Evolutionary conservation across 139 green algal species (phyloP), one percentile per base, ranked within the genome.

Genomic region (Microglena sp.): DNA sequence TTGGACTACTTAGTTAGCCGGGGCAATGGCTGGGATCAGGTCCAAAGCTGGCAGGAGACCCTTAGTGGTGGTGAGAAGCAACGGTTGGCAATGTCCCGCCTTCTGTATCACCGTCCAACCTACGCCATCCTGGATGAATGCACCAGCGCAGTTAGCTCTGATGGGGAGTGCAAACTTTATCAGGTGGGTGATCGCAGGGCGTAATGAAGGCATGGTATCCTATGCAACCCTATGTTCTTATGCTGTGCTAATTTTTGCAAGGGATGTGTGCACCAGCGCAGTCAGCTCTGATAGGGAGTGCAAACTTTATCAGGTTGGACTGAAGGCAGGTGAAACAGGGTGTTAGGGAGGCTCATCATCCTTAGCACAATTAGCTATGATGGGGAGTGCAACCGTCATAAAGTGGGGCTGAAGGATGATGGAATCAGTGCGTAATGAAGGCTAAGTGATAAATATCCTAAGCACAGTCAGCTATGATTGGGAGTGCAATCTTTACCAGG

Each of bases 111-210:
- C 76, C 55, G 60, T 26, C 87, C 88, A 4, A 50, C 68, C 29
- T 96, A 88, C 46, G 89, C 89, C 33, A 80, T 96, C 31, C 79
- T 96, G 69, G 90, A 96, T 55, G 90, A 96, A 78, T 92, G 85
- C 80, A 96, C 90, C 26, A 86, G 68, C 33, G 90, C 90, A 31
- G 88, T 96, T 27, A 64, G 55, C 18, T 62, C 60, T 4, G 69
- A 78, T 44, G 67, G 70, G 26, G 70, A 77, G 64, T 33, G 73
- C 40, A 62, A 60, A 61, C 69, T 81, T 45, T 81, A 81, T 56
- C 29, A 71, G 69, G 62, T 71, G 43, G 2, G 53, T 24, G 7
- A 22, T 59, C 5, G 28, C 5, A 46, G n/a, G n/a, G n/a, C n/a
- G n/a, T n/a, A n/a, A n/a, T n/a, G n/a, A n/a, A n/a, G 60, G 3